Conservation (phyloP, 768 basidiomycete species). For the Lentinus brumalis region DNA sequence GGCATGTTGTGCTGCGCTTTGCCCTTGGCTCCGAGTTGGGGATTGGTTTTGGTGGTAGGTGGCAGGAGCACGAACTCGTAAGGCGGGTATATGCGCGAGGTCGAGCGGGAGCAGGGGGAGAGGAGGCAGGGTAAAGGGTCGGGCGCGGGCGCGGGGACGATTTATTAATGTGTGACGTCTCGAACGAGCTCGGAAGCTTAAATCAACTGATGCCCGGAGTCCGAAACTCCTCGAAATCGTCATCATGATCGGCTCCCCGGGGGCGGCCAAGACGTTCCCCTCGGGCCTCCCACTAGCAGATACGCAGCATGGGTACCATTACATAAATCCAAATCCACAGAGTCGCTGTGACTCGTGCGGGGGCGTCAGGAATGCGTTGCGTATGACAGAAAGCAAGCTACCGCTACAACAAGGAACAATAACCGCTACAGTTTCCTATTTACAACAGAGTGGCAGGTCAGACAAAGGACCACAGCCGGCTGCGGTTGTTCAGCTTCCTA, state of each 20-base stretch:
- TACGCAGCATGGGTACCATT: too few relatives aligned
- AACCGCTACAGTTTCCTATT: background rate
- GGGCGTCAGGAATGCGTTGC: background rate
- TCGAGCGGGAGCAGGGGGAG: background rate
- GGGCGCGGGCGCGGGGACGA: background rate
- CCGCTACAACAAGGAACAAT: background rate
- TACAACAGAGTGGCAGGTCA: conserved; percentile 1
- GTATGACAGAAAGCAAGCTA: background rate
- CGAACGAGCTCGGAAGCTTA: conserved; percentile 1
- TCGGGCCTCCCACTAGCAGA: too few relatives aligned
- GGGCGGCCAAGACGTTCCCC: too few relatives aligned
- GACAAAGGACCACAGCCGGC: conserved; percentile 27
- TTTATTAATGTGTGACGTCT: conserved; percentile 15
- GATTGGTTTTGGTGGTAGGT: background rate
- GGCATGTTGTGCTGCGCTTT: conserved; percentile 45
- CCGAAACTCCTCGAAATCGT: background rate
- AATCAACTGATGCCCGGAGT: background rate
- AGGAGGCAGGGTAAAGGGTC: conserved; percentile 9
- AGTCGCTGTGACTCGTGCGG: background rate
- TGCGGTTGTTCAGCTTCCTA: conserved; percentile 24
- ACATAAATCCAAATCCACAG: too few relatives aligned
- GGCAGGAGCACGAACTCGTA: background rate
- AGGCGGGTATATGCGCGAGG: background rate
- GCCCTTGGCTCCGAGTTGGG: background rate
- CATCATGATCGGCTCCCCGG: background rate